Evolutionary conservation across 257 asterid genomes (phyloP).

Genomic region (Solanum virginianum): DNA sequence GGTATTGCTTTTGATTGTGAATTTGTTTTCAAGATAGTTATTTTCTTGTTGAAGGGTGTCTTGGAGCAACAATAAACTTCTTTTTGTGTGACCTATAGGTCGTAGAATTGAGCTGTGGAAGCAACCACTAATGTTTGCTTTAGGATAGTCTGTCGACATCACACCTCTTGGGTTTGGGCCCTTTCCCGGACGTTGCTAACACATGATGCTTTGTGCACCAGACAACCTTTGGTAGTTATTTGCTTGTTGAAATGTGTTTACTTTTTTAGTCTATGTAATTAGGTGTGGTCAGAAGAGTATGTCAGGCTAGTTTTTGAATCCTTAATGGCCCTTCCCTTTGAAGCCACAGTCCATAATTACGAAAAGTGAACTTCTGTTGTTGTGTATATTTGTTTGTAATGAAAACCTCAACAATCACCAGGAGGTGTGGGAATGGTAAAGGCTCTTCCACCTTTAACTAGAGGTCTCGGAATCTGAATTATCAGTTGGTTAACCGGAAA

Average conservation of each 20-base stretch:
- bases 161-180: no score
- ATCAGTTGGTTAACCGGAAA: neutral
- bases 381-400: neutral
- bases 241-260: neutral
- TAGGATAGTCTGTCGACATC: no score
- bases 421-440: neutral
- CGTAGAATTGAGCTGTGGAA: no score
- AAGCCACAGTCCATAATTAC: neutral
- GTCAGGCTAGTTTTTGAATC: neutral
- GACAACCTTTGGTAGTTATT: no score
- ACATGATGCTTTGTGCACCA: no score
- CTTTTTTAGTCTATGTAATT: neutral
- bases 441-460: neutral
- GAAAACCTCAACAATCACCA: neutral
- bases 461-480: neutral
- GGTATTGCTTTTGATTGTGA: conserved; percentile 19
- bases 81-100: no score
- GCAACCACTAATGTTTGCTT: no score
- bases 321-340: neutral
- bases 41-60: neutral
- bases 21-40: neutral
- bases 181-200: no score
- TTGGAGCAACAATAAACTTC: no score
- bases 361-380: neutral
- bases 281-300: neutral